Evolutionary conservation across 1,284 basidiomycete species (phyloP), one percentile per base, ranked within the genome.

Genomic region (Trametes polyzona): DNA sequence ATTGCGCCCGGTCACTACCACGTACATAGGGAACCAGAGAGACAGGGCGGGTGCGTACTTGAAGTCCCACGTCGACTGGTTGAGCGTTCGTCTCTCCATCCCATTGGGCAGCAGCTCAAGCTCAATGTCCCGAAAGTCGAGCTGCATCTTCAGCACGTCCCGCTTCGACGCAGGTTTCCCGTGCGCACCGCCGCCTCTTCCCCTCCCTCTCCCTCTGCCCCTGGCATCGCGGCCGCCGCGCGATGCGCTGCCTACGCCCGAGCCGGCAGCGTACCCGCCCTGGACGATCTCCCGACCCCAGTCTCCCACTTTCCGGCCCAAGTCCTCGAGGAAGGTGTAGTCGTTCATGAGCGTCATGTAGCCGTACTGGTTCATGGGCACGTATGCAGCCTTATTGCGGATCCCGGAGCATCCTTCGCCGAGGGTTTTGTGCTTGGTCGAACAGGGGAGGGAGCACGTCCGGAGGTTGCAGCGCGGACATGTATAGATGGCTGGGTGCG

Each of bases 341-440:
- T 96, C 93, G 65, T 86, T 82, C 83, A 93, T 89, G 83, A 95
- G 86, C 19, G 83, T 80, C 11, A 91, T 90, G 79, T 90, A 93
- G 2, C 83, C 81, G 67, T 93, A 95, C 60, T 84, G 69, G 58
- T 90, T 92, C 83, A 94, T 87, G 4, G 88, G 83, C 14, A 95
- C 84, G 67, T 86, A 93, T 2, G 80, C 81, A 0, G 79, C 84
- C 64, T 87, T 88, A 74, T 95, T 82, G 48, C 93, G 84, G 62
- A 84, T 74, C 6, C 93, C 93, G 0, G 82, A 81, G 70, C 93
- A 95, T 14, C 77, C 78, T n/a, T 57, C 63, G 16, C 78, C 81
- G 5, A 69, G 59, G 4, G 74, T 61, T 71, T 95, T 95, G 76
- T 95, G 93, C 11, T 75, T 66, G n/a, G 75, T 77, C 3, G 89